Conservation (phyloP, 1,284 basidiomycete genomes). For the Rhodotorula sp. region DNA sequence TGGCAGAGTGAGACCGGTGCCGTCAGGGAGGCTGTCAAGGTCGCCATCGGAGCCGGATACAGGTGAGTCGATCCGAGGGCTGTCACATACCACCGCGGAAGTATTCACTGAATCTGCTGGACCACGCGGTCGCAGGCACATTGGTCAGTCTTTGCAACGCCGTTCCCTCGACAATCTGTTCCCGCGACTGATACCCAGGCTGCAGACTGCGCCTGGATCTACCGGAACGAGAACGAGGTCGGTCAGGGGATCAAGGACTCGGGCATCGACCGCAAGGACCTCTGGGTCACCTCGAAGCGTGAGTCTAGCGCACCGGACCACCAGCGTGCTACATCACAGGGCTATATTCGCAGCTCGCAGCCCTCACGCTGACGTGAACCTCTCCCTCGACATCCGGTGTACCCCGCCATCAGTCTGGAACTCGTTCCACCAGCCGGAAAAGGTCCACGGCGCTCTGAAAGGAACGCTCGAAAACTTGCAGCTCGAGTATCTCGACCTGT, state of each 20-base stretch:
- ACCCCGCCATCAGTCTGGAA: constrained; percentile 62
- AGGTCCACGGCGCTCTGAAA: constrained; percentile 65
- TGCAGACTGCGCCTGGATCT: constrained; percentile 68
- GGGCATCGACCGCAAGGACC: constrained; percentile 60
- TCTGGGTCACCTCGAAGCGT: constrained; percentile 64
- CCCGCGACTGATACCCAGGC: not conserved
- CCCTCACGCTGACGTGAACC: no score
- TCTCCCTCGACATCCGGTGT: no score
- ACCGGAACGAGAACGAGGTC: constrained; percentile 81
- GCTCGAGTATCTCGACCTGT: constrained; percentile 74
- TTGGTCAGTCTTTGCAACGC: not conserved
- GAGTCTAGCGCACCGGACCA: no score
- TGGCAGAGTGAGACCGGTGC: constrained; percentile 39
- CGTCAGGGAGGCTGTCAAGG: constrained; percentile 37
- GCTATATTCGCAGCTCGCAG: no score
- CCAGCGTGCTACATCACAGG: no score
- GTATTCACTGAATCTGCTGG: not conserved
- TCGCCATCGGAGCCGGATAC: constrained; percentile 37
- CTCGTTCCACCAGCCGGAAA: constrained; percentile 56
- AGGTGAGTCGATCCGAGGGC: constrained; percentile 6
- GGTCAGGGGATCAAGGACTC: constrained; percentile 70
- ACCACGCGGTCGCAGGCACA: not conserved
- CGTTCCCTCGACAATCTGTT: not conserved
- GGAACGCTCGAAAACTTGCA: constrained; percentile 68
- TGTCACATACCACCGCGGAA: no score